Conservation (phyloP, 2,329 filamentous ascomycete genomes). For the Periconia macrospinosa region DNA sequence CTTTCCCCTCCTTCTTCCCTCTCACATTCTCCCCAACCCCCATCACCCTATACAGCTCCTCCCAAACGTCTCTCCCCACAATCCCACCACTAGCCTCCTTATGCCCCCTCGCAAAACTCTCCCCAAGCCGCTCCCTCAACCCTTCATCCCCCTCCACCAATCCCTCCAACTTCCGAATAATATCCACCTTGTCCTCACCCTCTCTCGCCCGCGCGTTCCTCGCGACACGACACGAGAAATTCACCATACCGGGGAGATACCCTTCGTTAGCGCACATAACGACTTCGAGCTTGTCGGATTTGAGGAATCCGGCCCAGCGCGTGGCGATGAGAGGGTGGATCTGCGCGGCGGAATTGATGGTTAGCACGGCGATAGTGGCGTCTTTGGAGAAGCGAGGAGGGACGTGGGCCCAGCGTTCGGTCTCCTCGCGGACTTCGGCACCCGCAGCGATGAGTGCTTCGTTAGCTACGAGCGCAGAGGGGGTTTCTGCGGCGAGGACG, state of each 20-base stretch:
- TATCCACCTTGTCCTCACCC: slow-evolving; percentile 58
- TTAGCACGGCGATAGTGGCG: slow-evolving; percentile 63
- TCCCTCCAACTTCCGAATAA: slow-evolving; percentile 60
- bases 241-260: slow-evolving; percentile 64
- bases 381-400: slow-evolving; percentile 67
- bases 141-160: slow-evolving; percentile 48
- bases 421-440: slow-evolving; percentile 62
- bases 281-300: slow-evolving; percentile 62
- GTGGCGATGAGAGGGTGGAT: slow-evolving; percentile 70
- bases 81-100: slow-evolving; percentile 70
- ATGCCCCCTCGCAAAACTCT: slow-evolving; percentile 67
- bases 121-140: slow-evolving; percentile 57
- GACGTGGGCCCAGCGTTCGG: slow-evolving; percentile 62
- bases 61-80: slow-evolving; percentile 62
- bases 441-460: slow-evolving; percentile 56
- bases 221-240: slow-evolving; percentile 68
- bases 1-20: slow-evolving; percentile 39
- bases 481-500: slow-evolving; percentile 54
- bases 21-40: slow-evolving; percentile 59
- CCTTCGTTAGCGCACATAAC: slow-evolving; percentile 69
- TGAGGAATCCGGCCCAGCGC: slow-evolving; percentile 65
- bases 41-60: slow-evolving; percentile 64
- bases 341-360: slow-evolving; percentile 63
- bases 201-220: slow-evolving; percentile 57
- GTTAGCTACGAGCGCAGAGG: slow-evolving; percentile 56